Base-by-base conservation (phyloP, 1,284 basidiomycete genomes). In the Leccinum huronense region DNA sequence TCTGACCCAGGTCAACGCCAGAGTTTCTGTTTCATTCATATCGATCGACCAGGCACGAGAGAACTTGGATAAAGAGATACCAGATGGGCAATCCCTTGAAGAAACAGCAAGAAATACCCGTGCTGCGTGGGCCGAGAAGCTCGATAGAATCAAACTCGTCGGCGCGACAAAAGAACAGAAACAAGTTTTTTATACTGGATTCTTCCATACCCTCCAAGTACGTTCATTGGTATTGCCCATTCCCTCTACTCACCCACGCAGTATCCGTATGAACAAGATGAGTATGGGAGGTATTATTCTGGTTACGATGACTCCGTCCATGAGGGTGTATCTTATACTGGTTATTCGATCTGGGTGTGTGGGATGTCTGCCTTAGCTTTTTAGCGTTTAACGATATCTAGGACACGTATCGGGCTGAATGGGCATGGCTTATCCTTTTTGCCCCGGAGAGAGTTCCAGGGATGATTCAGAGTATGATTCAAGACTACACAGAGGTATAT, bases 201-300 rank as follows among this genome's bases (percentile, higher is more conserved):
- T 90, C 19, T 88, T 84, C 66, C 89, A 89, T 75, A 81, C 86
- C 0, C 75, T 91, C 19, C 88, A 89, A 77, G 88, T 86, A 36
- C 68, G 64, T 69, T 34, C 42, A 11, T 13, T 31, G 3, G 16
- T 59, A 2, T 57, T 58, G 3, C 11, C 36, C 30, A 2, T 36
- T 57, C 45, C 19, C 14, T 57, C 27, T 61, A 60, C 59, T 69
- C 59, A 64, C 65, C 7, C 10, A 66, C 65, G 5, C 75, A 94
- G 84, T 94, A 93, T 69, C 93, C 93, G 0, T 90, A 89, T 68
- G 91, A 94, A 70, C 86, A 91, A 67, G 80, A 83, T 63, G 92
- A 94, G 73, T 80, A 83, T 51, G 84, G 83, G 3, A 75, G 72
- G 27, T 94, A 94, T 75, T 95, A 91, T 74, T 94, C 92, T 5